Evolutionary conservation across 2,329 filamentous ascomycete species (phyloP), one percentile per base, ranked within the genome.

Genomic region (Pyrenochaeta sp.): DNA sequence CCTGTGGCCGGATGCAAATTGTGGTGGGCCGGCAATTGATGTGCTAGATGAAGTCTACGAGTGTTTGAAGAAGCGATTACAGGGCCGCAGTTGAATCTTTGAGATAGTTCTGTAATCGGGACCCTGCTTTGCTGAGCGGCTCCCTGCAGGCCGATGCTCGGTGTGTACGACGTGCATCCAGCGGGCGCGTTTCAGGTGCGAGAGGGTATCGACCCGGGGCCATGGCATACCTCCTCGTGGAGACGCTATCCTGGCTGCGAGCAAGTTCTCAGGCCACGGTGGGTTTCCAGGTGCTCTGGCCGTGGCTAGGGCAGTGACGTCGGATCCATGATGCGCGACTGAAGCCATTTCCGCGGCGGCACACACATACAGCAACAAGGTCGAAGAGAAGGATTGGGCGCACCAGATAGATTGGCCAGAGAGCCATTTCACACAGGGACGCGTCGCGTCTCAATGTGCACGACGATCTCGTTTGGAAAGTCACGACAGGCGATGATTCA

Each of bases 141-240:
- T 56, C 44, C 42, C 42, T 45, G 56, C 49, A 57, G 41, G 14
- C 14, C 30, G 30, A 18, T 33, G 23, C 36, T 49, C 15, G 29
- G 32, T 15, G 18, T 57, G 54, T 51, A 51, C 45, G 33, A 50
- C 45, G 18, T 46, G 44, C 51, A 55, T 44, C 31, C 35, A 36
- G 33, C 50, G 60, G 56, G 59, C 58, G 66, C 62, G 68, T 71
- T 72, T 69, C 66, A 68, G 60, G 56, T 63, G 60, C 47, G 52
- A 56, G 54, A 55, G 54, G 63, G 54, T 21, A 49, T 60, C 37
- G 54, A 66, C 66, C 69, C 70, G 58, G 36, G 53, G 55, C 60
- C 62, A 67, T 69, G 71, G 70, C 54, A 60, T 51, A 59, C 49
- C 36, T 49, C 61, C 60, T 64, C 59, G 68, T 56, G 53, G 53